Conservation (phyloP, 306 rosid genomes). For the Castanospermum australe region DNA sequence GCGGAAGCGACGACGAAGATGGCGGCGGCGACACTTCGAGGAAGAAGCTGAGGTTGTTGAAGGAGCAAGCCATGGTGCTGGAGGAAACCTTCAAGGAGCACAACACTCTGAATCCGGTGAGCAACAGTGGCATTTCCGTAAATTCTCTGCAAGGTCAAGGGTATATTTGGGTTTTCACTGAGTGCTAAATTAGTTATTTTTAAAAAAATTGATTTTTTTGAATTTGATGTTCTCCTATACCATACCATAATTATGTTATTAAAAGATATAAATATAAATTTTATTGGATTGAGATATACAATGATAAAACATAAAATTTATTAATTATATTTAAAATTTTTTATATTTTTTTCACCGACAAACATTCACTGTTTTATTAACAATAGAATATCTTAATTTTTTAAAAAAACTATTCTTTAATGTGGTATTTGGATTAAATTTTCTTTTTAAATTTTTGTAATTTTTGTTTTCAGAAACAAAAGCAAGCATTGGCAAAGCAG, state of each 20-base stretch:
- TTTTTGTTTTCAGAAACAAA: conserved; percentile 63
- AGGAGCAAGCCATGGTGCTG: conserved; percentile 77
- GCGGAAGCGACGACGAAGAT: conserved; percentile 66
- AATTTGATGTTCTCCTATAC: background rate
- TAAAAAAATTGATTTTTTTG: too few relatives aligned
- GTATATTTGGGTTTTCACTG: background rate
- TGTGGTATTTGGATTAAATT: background rate
- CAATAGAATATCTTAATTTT: too few relatives aligned
- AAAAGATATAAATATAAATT: too few relatives aligned
- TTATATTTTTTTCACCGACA: too few relatives aligned
- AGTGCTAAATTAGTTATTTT: conserved; percentile 12
- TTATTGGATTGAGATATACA: too few relatives aligned
- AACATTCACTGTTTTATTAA: too few relatives aligned
- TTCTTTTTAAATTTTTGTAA: background rate
- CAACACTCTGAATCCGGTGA: conserved; percentile 81
- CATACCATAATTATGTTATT: background rate
- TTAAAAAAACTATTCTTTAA: background rate
- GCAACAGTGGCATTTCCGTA: conserved; percentile 21
- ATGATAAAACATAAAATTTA: too few relatives aligned
- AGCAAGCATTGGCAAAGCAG: conserved; percentile 81
- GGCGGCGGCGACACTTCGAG: conserved; percentile 50
- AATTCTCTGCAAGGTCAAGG: background rate
- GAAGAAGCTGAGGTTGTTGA: conserved; percentile 82
- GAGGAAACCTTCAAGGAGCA: conserved; percentile 94
- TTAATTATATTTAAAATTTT: too few relatives aligned